These are phyloP conservation scores for Phytomonas sp. DNA, from an alignment of 208 protist species.

Conservation along the genomic window DNA sequence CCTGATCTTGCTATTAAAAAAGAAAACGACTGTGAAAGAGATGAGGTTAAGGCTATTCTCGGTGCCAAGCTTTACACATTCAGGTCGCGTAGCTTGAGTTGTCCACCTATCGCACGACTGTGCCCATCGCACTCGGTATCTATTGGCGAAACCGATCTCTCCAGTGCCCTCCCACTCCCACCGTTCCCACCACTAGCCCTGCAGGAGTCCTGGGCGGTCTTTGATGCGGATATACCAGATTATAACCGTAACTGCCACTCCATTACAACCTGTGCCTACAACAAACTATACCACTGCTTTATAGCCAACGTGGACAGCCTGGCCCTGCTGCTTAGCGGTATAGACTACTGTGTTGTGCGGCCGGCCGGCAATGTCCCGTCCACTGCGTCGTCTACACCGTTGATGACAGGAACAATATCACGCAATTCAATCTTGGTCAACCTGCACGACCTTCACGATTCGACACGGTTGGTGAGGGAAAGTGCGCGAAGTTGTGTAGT, in stretches of 20 bases:
- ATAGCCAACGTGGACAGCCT: slow-evolving; percentile 37
- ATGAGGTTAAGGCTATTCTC: slow-evolving; percentile 11
- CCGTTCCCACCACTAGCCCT: too few relatives aligned
- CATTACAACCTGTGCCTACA: slow-evolving; percentile 8
- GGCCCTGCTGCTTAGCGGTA: slow-evolving; percentile 36
- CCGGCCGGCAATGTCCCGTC: neutral
- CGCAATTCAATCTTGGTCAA: slow-evolving; percentile 26
- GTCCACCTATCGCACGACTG: too few relatives aligned
- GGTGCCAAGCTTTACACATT: slow-evolving; percentile 10
- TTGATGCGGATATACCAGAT: too few relatives aligned
- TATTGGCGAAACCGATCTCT: too few relatives aligned
- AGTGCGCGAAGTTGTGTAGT: slow-evolving; percentile 14
- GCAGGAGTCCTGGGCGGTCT: too few relatives aligned
- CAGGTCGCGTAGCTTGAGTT: too few relatives aligned
- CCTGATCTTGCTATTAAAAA: neutral
- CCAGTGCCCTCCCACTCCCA: too few relatives aligned
- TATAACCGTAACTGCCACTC: too few relatives aligned
- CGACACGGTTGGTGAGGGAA: slow-evolving; percentile 29
- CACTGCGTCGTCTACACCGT: neutral
- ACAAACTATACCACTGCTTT: slow-evolving; percentile 32
- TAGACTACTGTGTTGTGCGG: slow-evolving; percentile 35
- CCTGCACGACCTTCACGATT: slow-evolving; percentile 29
- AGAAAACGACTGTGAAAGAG: slow-evolving; percentile 1
- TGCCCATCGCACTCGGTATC: too few relatives aligned
- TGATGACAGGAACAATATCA: slow-evolving; percentile 6